A percentile compares a stretch with the other conserved stretches of the same genome.
Conservation (phyloP, 129 eudicot species). For the Logfia minima region DNA sequence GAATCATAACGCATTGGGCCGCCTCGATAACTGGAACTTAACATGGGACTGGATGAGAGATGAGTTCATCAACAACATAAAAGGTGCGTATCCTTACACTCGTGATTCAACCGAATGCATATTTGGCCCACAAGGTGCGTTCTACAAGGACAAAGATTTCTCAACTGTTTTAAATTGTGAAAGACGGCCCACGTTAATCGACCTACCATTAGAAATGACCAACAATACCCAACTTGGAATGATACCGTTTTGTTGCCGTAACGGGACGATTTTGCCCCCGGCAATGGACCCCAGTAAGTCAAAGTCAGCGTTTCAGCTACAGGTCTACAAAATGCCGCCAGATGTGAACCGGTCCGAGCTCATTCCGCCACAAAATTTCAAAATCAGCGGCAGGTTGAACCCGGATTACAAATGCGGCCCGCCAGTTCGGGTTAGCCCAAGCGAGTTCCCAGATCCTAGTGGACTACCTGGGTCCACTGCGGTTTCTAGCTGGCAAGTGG, state of each 20-base stretch:
- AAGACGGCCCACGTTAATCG: constrained; percentile 70
- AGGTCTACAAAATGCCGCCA: constrained; percentile 89
- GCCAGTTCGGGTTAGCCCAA: constrained; percentile 85
- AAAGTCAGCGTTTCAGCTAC: constrained; percentile 59
- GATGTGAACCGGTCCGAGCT: constrained; percentile 73
- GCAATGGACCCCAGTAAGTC: constrained; percentile 90
- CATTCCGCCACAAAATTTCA: constrained; percentile 84
- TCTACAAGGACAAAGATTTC: constrained; percentile 53
- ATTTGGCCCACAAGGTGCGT: constrained; percentile 66
- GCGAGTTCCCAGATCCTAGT: constrained; percentile 51
- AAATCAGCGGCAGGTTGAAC: constrained; percentile 68
- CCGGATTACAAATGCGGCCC: constrained; percentile 92
- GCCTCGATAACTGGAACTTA: constrained; percentile 88
- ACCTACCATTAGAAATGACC: constrained; percentile 70
- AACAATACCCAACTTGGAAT: constrained; percentile 65
- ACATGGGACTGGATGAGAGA: constrained; percentile 98
- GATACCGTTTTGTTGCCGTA: constrained; percentile 86
- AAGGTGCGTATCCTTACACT: constrained; percentile 71
- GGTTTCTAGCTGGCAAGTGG: constrained; percentile 94
- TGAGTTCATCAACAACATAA: constrained; percentile 71
- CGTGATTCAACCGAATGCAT: constrained; percentile 72
- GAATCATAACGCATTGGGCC: constrained; percentile 84
- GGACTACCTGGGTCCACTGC: constrained; percentile 54
- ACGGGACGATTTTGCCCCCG: constrained; percentile 89
- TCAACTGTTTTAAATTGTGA: constrained; percentile 75